phyloP scores from a whole-genome alignment of 768 basidiomycete species.

The Tricholomella constricta region DNA sequence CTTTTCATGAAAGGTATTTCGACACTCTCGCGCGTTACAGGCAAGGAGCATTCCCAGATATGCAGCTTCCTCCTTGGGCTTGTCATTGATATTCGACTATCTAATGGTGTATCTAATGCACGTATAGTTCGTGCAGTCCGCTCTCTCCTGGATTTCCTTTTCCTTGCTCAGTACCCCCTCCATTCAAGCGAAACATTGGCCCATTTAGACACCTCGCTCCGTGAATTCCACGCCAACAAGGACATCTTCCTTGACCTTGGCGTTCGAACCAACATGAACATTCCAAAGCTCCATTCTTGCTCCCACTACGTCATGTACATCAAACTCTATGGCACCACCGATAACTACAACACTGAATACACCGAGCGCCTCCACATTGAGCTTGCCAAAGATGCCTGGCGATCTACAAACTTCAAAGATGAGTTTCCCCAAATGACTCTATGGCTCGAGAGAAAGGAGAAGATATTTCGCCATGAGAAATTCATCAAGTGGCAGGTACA shows the following conservation, averaged over 20 bases:
- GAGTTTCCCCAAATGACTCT: conserved; percentile 39
- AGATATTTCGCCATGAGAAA: conserved; percentile 21
- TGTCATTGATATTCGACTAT: conserved; percentile 24
- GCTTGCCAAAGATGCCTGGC: too few species aligned
- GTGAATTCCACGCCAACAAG: conserved; percentile 39
- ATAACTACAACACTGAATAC: conserved; percentile 46
- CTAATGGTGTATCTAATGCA: conserved; percentile 3
- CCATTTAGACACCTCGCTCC: conserved; percentile 25
- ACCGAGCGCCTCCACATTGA: too few species aligned
- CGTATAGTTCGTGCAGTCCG: conserved; percentile 29
- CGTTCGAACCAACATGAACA: conserved; percentile 35
- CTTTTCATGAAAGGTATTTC: conserved; percentile 39
- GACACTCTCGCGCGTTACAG: conserved; percentile 31
- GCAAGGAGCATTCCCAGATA: conserved; percentile 36
- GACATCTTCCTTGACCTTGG: conserved; percentile 35
- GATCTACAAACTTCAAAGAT: conserved; percentile 34
- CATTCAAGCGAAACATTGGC: conserved; percentile 33
- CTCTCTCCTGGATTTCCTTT: conserved; percentile 40
- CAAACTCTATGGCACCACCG: conserved; percentile 31
- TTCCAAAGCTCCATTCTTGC: conserved; percentile 42
- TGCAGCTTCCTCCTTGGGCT: conserved; percentile 31
- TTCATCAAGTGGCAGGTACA: conserved; percentile 22
- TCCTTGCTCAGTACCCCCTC: conserved; percentile 34
- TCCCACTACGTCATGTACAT: conserved; percentile 36
- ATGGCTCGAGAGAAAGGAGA: conserved; percentile 27